Base-by-base conservation (phyloP, 257 asterid species). In the Jaltomata sinuosa region DNA sequence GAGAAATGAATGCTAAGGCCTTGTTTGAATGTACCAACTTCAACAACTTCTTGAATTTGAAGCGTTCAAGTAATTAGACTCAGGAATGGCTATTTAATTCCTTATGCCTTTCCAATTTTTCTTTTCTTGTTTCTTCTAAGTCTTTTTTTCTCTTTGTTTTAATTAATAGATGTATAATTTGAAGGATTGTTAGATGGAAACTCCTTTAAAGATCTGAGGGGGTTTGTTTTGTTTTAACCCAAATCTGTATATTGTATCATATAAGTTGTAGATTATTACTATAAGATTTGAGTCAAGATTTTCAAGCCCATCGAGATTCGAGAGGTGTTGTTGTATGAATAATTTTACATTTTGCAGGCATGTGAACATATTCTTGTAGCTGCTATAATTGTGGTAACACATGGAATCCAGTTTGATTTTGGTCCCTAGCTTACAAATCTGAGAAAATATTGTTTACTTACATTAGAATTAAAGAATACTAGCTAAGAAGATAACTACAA, bases 1-100 rank as follows among this genome's bases (percentile, higher is more conserved):
- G 97, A 80, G 98, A 95, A 90, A 97, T 94, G 98, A 94, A 91
- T 85, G 98, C 97, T 2, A 92, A 91, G 87, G 93, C 97, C 83
- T 89, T 93, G 61, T 89, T 92, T 57, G 94, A 90, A 57, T 92
- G 89, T 88, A 83, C 84, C 67, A 90, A 91, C 80, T 86, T 90
- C 85, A 90, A 88, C 61, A 90, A 89, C 55, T 89, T 88, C 84
- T 83, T 87, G 87, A 91, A 78, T 47, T 83, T 88, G 45, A 88
- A 85, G 68, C 83, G 84, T 85, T 79, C 83, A 53, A 77, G 79
- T 61, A 83, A 80, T 80, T 80, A 53, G 29, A 16, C 49, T n/a
- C n/a, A n/a, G n/a, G n/a, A n/a, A n/a, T n/a, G n/a, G n/a, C n/a
- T n/a, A n/a, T n/a, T n/a, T n/a, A n/a, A n/a, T n/a, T n/a, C n/a